These are phyloP conservation scores for Aspergillus floridensis DNA, from an alignment of 2,329 filamentous ascomycete species.

Conservation along the genomic window DNA sequence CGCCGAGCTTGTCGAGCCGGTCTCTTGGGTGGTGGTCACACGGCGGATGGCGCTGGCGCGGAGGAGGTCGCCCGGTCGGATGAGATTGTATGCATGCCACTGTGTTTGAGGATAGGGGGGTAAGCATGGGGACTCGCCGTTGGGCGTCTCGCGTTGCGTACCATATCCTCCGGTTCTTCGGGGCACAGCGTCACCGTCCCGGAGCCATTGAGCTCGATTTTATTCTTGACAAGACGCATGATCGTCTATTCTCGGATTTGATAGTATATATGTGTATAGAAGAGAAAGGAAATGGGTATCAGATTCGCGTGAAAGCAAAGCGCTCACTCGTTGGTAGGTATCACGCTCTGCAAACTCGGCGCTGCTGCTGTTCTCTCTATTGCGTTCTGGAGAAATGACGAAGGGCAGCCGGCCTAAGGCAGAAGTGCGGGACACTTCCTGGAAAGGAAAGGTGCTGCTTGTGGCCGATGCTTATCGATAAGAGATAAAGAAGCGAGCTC, in stretches of 20 bases:
- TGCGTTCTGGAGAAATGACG: conserved; percentile 2
- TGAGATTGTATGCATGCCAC: conserved; percentile 76
- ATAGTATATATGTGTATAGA: not conserved
- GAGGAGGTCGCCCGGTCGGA: conserved; percentile 63
- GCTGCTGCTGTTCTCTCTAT: not conserved
- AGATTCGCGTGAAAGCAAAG: not conserved
- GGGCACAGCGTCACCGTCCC: conserved; percentile 66
- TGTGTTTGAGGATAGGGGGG: conserved; percentile 26
- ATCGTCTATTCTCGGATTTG: conserved; percentile 1
- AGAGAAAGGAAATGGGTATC: not conserved
- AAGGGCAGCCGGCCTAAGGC: conserved; percentile 10
- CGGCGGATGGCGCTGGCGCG: conserved; percentile 66
- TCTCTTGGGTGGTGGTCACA: conserved; percentile 58
- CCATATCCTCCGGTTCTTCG: conserved; percentile 75
- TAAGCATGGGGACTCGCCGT: not conserved
- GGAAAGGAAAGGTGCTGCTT: conserved; percentile 1
- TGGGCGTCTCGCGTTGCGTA: conserved; percentile 28
- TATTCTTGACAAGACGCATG: conserved; percentile 67
- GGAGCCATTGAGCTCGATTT: conserved; percentile 64
- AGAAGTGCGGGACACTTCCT: conserved; percentile 17
- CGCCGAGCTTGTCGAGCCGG: conserved; percentile 61
- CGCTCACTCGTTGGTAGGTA: not conserved
- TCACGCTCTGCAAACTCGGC: not conserved
- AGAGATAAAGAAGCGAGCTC: conserved; percentile 10
- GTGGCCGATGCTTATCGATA: conserved; percentile 25